Evolutionary conservation across 345 rosid species (phyloP), one percentile per base, ranked within the genome.

Genomic region (Conringia planisiliqua): DNA sequence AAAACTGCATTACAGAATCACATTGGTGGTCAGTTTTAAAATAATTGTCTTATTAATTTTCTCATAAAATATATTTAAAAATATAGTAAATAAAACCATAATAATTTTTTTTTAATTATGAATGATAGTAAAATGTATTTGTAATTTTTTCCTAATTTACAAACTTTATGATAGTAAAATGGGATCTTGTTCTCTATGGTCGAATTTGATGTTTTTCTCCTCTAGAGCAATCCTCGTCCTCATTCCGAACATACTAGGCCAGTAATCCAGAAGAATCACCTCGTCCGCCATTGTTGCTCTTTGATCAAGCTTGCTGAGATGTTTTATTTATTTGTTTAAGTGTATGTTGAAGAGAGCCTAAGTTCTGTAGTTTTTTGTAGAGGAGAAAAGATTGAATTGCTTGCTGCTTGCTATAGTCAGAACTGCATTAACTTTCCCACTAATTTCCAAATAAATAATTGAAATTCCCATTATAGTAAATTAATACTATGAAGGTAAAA

Each of bases 161-260:
- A n/a, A n/a, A n/a, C n/a, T n/a, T n/a, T n/a, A n/a, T n/a, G n/a
- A n/a, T n/a, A n/a, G n/a, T n/a, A n/a, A n/a, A n/a, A n/a, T n/a
- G n/a, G n/a, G 33, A 78, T 88, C 82, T 66, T 88, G 85, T 65
- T 78, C 84, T 42, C 52, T 83, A 29, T 63, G 51, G 64, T 85
- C 89, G 13, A 73, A 88, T 35, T 22, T 47, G 2, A 89, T 66
- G 10, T 89, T 87, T 66, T 89, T 91, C 80, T 87, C 93, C 11
- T 36, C 74, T 56, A 89, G 66, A 5, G 89, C 96, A 4, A 86
- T 79, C 80, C 80, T 85, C 3, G 81, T 89, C 68, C 93, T 83
- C 89, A 82, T 70, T 55, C 88, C 86, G 40, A 88, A 91, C 7
- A 89, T 88, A 62, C 93, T 88, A 0, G 60, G 79, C 89, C 88